phyloP scores from a whole-genome alignment of 805 yeast species.

The Grigorovia yakushimaensis region DNA sequence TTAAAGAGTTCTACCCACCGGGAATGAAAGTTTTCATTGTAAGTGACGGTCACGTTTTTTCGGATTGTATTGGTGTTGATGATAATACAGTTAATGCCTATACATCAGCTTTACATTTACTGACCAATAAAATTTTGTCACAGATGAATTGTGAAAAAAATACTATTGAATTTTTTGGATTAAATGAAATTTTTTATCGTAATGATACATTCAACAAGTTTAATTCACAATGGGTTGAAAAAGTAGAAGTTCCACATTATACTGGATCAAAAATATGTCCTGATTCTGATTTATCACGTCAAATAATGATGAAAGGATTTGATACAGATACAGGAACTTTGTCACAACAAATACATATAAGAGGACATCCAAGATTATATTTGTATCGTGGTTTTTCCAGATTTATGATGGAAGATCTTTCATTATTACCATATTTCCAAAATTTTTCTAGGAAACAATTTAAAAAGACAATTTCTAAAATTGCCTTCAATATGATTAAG shows the following conservation, averaged over 20 bases:
- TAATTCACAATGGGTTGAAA: slow-evolving; percentile 24
- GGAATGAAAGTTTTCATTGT: slow-evolving; percentile 49
- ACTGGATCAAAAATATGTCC: slow-evolving; percentile 33
- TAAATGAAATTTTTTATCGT: slow-evolving; percentile 32
- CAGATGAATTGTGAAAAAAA: slow-evolving; percentile 13
- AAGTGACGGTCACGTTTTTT: slow-evolving; percentile 57
- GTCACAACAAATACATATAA: slow-evolving; percentile 48
- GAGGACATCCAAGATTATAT: slow-evolving; percentile 43
- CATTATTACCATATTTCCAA: slow-evolving; percentile 32
- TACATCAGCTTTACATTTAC: slow-evolving; percentile 34
- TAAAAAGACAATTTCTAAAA: slow-evolving; percentile 41
- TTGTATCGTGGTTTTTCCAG: slow-evolving; percentile 49
- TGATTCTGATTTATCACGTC: slow-evolving; percentile 32
- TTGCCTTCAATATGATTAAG: slow-evolving; percentile 57
- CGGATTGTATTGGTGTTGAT: slow-evolving; percentile 55
- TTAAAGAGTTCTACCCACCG: slow-evolving; percentile 38
- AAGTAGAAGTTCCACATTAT: slow-evolving; percentile 27
- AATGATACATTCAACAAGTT: slow-evolving; percentile 21
- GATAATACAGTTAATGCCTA: slow-evolving; percentile 44
- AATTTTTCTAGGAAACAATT: slow-evolving; percentile 37
- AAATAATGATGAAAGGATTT: slow-evolving; percentile 36
- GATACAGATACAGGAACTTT: slow-evolving; percentile 53
- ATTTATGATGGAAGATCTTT: slow-evolving; percentile 51
- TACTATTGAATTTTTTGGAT: slow-evolving; percentile 34
- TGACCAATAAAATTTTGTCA: slow-evolving; percentile 33